Evolutionary conservation across 331 rosid genomes (phyloP).

Genomic region (Prunus yedoensis): DNA sequence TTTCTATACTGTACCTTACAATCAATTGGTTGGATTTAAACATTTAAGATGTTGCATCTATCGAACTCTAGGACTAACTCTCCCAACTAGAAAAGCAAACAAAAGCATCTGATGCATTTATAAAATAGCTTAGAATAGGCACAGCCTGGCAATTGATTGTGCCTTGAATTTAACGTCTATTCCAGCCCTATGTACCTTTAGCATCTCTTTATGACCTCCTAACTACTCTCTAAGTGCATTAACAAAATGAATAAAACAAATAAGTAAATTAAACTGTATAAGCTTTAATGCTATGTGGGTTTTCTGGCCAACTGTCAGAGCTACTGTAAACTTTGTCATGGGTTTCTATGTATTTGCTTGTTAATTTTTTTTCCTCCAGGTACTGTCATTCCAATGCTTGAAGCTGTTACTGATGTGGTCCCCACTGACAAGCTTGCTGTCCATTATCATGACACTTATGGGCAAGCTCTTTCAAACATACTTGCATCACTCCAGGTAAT

Average conservation of each 20-base stretch:
- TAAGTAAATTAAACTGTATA: neutral
- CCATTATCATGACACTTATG: conserved; percentile 93
- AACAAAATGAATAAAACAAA: neutral
- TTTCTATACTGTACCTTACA: neutral
- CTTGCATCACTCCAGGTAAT: conserved; percentile 77
- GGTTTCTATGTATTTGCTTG: no score
- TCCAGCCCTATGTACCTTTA: neutral
- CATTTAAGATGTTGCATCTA: neutral
- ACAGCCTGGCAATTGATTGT: no score
- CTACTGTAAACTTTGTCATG: no score
- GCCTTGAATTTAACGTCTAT: no score
- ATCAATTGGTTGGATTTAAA: no score
- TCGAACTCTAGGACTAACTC: neutral
- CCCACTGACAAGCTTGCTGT: conserved; percentile 73
- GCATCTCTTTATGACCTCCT: neutral
- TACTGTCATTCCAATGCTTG: conserved; percentile 78
- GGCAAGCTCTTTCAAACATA: conserved; percentile 89
- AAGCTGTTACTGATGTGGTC: conserved; percentile 70
- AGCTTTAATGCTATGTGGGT: neutral
- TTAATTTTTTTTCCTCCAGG: conserved; percentile 39
- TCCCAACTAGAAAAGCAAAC: neutral
- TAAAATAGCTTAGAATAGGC: no score
- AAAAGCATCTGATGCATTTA: no score
- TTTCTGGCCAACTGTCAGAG: neutral
- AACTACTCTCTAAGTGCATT: neutral